Evolutionary conservation across 306 rosid species (phyloP), one percentile per base, ranked within the genome.

Genomic region (Fagus sylvatica): DNA sequence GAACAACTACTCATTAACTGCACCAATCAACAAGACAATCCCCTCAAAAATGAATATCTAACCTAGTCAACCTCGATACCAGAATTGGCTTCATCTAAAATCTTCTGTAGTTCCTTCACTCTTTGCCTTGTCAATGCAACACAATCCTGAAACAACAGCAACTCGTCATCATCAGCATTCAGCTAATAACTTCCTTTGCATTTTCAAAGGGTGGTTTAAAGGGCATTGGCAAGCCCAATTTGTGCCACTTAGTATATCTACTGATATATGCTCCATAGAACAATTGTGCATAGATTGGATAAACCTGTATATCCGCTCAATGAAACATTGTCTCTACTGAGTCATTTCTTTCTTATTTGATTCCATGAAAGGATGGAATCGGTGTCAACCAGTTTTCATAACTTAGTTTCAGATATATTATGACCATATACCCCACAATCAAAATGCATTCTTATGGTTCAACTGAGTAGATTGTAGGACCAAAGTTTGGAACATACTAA

Each of bases 81-180:
- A 74, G 91, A 86, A 77, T 76, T 78, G 69, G 85, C 91, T 83
- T 92, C 86, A 34, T 88, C 91, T 75, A 92, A 87, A 71, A 89
- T 77, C 51, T 36, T 68, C 76, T 79, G 88, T 36, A 94, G 89
- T 78, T 90, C 98, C 83, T 83, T 84, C 74, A 84, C 88, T 84
- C 98, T 87, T 76, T 89, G 93, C 84, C 95, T 76, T 6, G 95
- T 87, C 84, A 90, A 78, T 7, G 93, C 97, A 36, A 87, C 86
- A 75, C 97, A 92, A 70, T 92, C 93, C 98, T 92, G 91, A 81
- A 92, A 85, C 79, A 79, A 84, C 68, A 78, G 1, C 73, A 71
- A 80, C 37, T n/a, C 75, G 28, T 77, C 55, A 55, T 55, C 37
- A 10, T 77, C 48, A 76, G 72, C 41, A 67, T 66, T 69, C 32